phyloP scores from a whole-genome alignment of 2,329 filamentous ascomycete species.

The Colletotrichum liriopes region DNA sequence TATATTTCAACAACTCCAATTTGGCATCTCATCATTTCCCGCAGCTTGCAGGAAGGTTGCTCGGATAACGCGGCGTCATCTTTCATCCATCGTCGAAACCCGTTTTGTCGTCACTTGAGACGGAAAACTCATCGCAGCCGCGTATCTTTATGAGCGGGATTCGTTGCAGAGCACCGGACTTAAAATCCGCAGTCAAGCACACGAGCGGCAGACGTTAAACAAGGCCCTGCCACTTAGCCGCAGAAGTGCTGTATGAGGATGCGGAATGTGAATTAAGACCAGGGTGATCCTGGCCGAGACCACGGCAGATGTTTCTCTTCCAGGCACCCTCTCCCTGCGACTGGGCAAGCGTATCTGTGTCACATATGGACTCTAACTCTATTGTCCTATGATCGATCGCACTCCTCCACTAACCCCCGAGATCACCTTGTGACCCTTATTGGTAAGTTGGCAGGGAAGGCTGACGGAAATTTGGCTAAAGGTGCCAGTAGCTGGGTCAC shows the following conservation, averaged over 20 bases:
- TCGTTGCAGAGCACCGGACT: background rate
- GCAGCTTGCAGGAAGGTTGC: background rate
- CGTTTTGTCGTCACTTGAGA: background rate
- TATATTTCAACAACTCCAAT: background rate
- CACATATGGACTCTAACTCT: conserved; percentile 16
- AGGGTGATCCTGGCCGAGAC: background rate
- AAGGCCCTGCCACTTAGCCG: background rate
- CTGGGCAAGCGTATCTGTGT: conserved; percentile 13
- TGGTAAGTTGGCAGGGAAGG: background rate
- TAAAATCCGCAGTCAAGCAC: background rate
- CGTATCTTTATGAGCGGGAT: background rate
- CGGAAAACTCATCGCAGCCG: background rate
- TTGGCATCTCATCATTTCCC: background rate
- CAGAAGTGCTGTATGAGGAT: background rate
- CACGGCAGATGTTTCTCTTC: background rate
- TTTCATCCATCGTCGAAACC: background rate
- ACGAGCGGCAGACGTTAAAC: background rate
- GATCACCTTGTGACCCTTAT: background rate
- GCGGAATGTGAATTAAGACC: background rate
- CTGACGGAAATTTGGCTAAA: background rate
- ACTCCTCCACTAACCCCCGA: background rate
- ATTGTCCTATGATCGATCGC: background rate
- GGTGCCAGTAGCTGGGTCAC: background rate
- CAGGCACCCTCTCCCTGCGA: background rate
- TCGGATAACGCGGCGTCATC: background rate